Evolutionary conservation across 2,329 filamentous ascomycete genomes (phyloP).

Genomic region (Diaporthe vexans): DNA sequence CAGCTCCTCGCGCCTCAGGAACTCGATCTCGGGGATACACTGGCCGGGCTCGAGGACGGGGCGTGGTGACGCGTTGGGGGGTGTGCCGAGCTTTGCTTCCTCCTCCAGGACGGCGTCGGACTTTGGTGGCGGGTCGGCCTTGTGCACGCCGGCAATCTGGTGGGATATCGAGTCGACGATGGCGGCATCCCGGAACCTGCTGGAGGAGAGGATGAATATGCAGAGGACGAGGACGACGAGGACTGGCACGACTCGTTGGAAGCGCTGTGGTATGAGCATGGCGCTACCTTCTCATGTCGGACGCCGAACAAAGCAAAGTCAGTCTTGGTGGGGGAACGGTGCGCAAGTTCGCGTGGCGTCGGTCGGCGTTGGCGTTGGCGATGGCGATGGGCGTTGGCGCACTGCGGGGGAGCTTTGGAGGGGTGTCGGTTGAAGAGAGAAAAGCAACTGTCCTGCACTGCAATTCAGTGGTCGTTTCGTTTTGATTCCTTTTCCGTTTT

Average conservation of each 20-base stretch:
- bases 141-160: slow-evolving; percentile 29
- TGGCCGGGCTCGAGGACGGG: slow-evolving; percentile 40
- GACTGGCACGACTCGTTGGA: slow-evolving; percentile 41
- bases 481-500: not conserved
- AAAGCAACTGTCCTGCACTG: not conserved
- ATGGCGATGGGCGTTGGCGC: not conserved
- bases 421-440: slow-evolving; percentile 5
- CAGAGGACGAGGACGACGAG: slow-evolving; percentile 39
- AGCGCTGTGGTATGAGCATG: slow-evolving; percentile 43
- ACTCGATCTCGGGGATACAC: slow-evolving; percentile 46
- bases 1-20: slow-evolving; percentile 49
- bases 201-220: slow-evolving; percentile 41
- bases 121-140: slow-evolving; percentile 17
- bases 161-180: slow-evolving; percentile 36
- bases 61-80: slow-evolving; percentile 32
- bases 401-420: slow-evolving; percentile 20
- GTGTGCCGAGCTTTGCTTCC: slow-evolving; percentile 39
- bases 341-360: not conserved
- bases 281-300: slow-evolving; percentile 41
- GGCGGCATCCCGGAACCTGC: slow-evolving; percentile 38
- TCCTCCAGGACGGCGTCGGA: slow-evolving; percentile 37
- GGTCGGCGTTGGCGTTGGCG: slow-evolving; percentile 1
- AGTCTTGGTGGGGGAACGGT: not conserved
- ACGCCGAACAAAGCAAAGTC: slow-evolving; percentile 12
- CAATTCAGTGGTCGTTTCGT: not conserved